Percentiles rank a stretch among this genome's conserved stretches.
Conservation (phyloP, 2,329 filamentous ascomycete genomes). For the Fusarium sacchari region DNA sequence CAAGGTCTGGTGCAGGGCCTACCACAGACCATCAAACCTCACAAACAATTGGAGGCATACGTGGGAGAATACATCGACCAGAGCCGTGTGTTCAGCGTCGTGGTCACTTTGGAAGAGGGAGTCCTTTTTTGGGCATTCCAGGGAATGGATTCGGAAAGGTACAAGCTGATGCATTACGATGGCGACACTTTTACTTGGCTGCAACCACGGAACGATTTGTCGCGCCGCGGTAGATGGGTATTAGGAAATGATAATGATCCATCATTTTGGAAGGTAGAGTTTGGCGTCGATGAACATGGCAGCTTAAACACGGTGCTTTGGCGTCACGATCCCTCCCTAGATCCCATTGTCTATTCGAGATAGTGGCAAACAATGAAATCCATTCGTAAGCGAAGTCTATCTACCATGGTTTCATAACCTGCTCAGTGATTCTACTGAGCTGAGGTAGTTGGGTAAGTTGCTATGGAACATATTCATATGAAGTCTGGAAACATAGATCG, state of each 20-base stretch:
- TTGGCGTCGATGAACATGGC: background rate
- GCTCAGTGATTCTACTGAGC: rapidly evolving
- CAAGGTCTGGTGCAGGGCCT: background rate
- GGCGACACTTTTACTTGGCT: background rate
- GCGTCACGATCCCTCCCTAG: background rate
- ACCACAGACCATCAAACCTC: background rate
- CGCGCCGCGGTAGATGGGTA: background rate
- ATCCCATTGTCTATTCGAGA: background rate
- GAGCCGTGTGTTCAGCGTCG: background rate
- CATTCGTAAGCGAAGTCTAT: rapidly evolving
- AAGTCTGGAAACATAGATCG: too few relatives aligned
- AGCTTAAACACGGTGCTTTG: background rate
- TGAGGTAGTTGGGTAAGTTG: background rate
- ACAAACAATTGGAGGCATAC: background rate
- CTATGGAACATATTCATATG: too few relatives aligned
- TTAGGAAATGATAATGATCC: background rate
- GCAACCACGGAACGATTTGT: background rate
- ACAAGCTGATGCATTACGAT: background rate
- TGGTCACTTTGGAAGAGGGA: background rate
- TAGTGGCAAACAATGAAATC: background rate
- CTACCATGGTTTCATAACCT: rapidly evolving
- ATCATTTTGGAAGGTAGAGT: background rate
- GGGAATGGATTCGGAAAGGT: background rate
- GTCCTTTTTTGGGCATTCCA: background rate
- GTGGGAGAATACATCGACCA: background rate